These are phyloP conservation scores for Kockovaella imperatae DNA, from an alignment of 768 basidiomycete species.

Conservation along the genomic window DNA sequence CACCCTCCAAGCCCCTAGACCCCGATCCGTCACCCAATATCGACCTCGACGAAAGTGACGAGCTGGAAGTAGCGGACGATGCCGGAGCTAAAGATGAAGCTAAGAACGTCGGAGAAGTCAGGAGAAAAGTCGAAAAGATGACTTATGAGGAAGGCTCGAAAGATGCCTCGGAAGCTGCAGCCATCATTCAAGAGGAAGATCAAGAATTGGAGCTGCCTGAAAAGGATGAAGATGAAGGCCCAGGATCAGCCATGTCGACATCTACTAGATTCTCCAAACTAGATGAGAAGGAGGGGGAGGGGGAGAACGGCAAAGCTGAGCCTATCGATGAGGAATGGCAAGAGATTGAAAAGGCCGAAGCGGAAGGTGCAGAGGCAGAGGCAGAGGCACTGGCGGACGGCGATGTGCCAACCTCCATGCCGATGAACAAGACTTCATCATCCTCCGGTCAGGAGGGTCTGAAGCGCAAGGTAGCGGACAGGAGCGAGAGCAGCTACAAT, in stretches of 20 bases:
- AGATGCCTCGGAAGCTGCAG: background rate
- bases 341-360: conserved; percentile 8
- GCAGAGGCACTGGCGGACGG: conserved; percentile 1
- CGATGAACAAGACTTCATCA: background rate
- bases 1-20: background rate
- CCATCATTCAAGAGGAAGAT: background rate
- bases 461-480: conserved; percentile 34
- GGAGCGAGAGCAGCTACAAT: conserved; percentile 26
- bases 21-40: background rate
- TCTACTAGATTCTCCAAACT: background rate
- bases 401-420: background rate
- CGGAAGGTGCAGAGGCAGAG: conserved; percentile 3
- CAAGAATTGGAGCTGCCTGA: background rate
- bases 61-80: background rate
- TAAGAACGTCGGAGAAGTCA: conserved; percentile 33
- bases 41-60: background rate
- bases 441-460: conserved; percentile 7
- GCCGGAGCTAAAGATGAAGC: conserved; percentile 12
- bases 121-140: conserved; percentile 38
- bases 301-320: background rate
- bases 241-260: background rate
- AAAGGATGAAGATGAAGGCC: background rate
- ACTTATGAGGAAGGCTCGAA: conserved; percentile 20
- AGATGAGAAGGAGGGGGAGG: background rate
- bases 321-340: conserved; percentile 9